Evolutionary conservation across 2,329 filamentous ascomycete species (phyloP).

Genomic region (Tothia fuscella): DNA sequence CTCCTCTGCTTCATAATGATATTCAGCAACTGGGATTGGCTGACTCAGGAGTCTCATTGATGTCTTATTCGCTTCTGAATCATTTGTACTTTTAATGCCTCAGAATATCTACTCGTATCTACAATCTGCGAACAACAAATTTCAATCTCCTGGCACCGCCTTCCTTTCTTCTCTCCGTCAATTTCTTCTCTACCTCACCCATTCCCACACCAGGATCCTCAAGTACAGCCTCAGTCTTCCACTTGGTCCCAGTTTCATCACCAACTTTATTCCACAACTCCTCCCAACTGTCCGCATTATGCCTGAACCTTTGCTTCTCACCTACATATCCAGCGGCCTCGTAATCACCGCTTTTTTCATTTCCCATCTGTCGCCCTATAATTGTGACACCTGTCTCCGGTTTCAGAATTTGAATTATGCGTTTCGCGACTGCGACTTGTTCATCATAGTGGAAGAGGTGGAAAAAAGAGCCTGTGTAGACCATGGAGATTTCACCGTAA

Average conservation of each 20-base stretch:
- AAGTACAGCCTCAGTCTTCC: constrained; percentile 3
- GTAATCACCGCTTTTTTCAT: constrained; percentile 15
- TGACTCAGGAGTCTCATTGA: no score
- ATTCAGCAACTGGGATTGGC: no score
- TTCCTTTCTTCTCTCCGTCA: constrained; percentile 2
- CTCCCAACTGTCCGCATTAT: constrained; percentile 24
- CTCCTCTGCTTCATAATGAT: no score
- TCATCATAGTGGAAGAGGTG: constrained; percentile 28
- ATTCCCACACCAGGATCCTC: not conserved
- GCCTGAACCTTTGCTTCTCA: constrained; percentile 19
- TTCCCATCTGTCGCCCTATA: constrained; percentile 40
- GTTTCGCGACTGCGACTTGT: constrained; percentile 22
- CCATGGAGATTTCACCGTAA: constrained; percentile 23
- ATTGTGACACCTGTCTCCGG: constrained; percentile 35
- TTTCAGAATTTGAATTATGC: constrained; percentile 22
- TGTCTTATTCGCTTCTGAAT: no score
- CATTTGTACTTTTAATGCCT: no score
- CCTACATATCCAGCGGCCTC: constrained; percentile 11
- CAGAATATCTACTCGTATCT: no score
- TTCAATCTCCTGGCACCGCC: constrained; percentile 1
- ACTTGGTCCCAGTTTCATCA: constrained; percentile 9
- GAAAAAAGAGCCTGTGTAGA: constrained; percentile 31
- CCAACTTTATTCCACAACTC: constrained; percentile 26
- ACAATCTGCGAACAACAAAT: constrained; percentile 10
- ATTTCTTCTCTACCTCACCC: not conserved